Percentiles rank a stretch among this genome's conserved stretches.
These are phyloP conservation scores for Suillus lakei DNA, from an alignment of 768 basidiomycete genomes.

Conservation along the genomic window DNA sequence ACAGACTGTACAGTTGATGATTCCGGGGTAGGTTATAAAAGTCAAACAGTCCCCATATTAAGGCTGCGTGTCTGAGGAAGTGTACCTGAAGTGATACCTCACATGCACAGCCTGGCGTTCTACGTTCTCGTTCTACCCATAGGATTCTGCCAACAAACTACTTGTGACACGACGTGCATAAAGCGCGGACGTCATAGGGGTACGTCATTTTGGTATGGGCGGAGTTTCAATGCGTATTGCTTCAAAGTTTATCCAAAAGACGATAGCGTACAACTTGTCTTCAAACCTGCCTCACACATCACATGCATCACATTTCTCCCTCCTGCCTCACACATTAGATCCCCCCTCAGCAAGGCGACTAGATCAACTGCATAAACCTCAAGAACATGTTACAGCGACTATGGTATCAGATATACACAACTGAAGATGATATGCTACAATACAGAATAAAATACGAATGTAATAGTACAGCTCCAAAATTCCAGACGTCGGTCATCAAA, in stretches of 20 bases:
- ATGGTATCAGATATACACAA: slow-evolving; percentile 13
- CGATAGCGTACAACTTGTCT: too few relatives aligned
- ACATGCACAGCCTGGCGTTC: neutral
- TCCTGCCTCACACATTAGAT: too few relatives aligned
- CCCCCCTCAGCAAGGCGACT: too few relatives aligned
- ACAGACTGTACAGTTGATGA: neutral
- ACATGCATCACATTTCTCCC: too few relatives aligned
- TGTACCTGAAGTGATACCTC: neutral
- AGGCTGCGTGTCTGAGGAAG: too few relatives aligned
- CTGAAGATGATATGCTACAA: slow-evolving; percentile 7
- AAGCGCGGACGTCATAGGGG: neutral
- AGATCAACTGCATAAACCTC: neutral
- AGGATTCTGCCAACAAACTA: neutral
- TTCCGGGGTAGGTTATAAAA: too few relatives aligned
- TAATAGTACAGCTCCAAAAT: neutral
- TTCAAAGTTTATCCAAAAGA: too few relatives aligned
- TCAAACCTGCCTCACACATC: too few relatives aligned
- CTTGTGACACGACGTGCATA: neutral
- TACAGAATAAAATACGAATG: slow-evolving; percentile 15
- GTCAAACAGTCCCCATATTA: too few relatives aligned
- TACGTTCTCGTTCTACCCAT: too few relatives aligned
- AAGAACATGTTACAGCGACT: neutral
- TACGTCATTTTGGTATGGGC: neutral
- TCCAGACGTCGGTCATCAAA: neutral
- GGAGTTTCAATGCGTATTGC: neutral